Conservation (phyloP, 768 basidiomycete genomes). For the Suillus cothurnatus region DNA sequence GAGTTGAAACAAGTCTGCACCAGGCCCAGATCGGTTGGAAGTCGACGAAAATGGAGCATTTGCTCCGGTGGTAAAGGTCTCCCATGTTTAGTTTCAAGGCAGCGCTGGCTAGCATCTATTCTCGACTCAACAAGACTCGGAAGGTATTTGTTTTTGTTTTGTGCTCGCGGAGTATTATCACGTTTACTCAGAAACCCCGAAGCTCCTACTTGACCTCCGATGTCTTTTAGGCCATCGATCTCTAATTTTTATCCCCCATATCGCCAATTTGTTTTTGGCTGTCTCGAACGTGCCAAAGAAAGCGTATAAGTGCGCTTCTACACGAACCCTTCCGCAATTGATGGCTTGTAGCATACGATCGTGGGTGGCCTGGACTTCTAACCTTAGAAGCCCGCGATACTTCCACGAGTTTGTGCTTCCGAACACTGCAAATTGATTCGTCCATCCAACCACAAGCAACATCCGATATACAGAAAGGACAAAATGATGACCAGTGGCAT, state of each 20-base stretch:
- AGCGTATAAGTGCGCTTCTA: background rate
- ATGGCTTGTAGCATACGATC: background rate
- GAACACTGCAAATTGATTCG: background rate
- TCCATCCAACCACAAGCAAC: background rate
- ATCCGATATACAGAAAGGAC: background rate
- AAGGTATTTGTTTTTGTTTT: conserved; percentile 10
- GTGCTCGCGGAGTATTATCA: conserved; percentile 7
- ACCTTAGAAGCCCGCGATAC: conserved; percentile 4
- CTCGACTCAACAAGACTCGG: background rate
- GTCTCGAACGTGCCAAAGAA: background rate
- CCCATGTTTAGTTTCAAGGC: conserved; percentile 1
- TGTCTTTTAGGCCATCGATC: conserved; percentile 4
- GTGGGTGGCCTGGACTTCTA: conserved; percentile 4
- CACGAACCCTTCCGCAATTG: background rate
- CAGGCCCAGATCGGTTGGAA: background rate
- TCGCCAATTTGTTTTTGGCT: conserved; percentile 7
- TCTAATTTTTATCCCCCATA: conserved; percentile 6
- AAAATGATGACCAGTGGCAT: background rate
- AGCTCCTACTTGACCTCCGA: background rate
- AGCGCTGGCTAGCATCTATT: background rate
- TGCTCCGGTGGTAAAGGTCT: background rate
- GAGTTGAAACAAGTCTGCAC: background rate
- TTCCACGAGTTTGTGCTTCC: conserved; percentile 3
- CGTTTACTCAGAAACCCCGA: conserved; percentile 6
- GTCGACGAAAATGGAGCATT: background rate